Conservation (phyloP, 495 filamentous ascomycete species). For the Hamigera avellanea region DNA sequence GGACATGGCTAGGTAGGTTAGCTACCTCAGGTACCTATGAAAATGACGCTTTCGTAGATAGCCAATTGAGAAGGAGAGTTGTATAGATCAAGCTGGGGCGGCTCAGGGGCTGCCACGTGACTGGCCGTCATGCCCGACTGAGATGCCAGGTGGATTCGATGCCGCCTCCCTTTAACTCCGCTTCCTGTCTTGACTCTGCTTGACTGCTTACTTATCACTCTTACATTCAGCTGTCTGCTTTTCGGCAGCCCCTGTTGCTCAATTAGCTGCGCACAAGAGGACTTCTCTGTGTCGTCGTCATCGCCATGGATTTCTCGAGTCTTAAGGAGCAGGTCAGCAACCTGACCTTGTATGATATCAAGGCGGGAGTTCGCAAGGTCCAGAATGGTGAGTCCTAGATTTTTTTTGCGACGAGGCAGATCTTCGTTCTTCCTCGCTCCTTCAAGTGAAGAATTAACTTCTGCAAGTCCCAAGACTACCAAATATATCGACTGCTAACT, state of each 20-base stretch:
- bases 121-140: not conserved
- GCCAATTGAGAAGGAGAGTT: no score
- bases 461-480: no score
- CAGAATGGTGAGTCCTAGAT: slow-evolving; percentile 72
- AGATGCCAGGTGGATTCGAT: not conserved
- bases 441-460: no score
- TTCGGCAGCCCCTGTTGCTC: not conserved
- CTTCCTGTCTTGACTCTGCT: not conserved
- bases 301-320: slow-evolving; percentile 77
- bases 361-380: slow-evolving; percentile 92
- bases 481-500: no score
- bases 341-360: slow-evolving; percentile 91
- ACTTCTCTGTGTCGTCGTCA: slow-evolving; percentile 1
- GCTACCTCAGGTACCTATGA: no score
- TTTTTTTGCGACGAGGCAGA: no score
- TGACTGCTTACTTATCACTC: not conserved
- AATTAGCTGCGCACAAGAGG: not conserved
- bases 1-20: no score
- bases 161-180: not conserved
- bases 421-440: no score
- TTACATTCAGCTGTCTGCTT: not conserved
- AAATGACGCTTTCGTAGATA: no score
- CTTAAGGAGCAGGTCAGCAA: slow-evolving; percentile 86
- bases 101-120: slow-evolving; percentile 1
- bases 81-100: no score